Percentiles rank a stretch among this genome's conserved stretches.
These are phyloP conservation scores for Ceratocystis eucalypticola DNA, from an alignment of 2,329 filamentous ascomycete species.

Conservation along the genomic window DNA sequence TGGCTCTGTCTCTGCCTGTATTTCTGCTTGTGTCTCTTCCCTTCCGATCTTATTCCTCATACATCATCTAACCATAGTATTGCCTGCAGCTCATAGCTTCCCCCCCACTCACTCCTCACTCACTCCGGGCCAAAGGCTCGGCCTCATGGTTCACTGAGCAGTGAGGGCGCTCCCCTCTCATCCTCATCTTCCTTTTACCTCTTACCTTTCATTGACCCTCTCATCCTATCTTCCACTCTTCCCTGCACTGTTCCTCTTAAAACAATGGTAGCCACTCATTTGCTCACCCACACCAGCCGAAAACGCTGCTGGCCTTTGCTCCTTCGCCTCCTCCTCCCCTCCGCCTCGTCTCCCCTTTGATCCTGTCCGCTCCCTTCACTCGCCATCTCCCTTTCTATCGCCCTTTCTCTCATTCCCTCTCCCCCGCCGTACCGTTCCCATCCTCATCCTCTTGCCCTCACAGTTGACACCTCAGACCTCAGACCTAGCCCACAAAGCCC, in stretches of 20 bases:
- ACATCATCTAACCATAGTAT: too few species aligned
- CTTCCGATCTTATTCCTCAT: background rate
- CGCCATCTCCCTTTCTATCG: background rate
- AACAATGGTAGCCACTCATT: background rate
- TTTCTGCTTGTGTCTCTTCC: background rate
- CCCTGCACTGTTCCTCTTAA: background rate
- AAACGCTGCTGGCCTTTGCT: background rate
- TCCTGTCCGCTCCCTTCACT: background rate
- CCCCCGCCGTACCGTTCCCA: background rate
- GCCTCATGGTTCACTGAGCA: background rate
- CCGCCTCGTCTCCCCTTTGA: background rate
- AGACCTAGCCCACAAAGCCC: too few species aligned
- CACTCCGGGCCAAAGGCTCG: constrained; percentile 6
- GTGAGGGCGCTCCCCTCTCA: background rate
- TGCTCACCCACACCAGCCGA: background rate
- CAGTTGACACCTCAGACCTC: background rate
- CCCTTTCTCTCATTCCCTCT: background rate
- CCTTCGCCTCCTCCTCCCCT: background rate
- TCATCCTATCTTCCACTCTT: background rate
- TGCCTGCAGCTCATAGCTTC: too few species aligned
- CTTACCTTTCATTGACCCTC: background rate
- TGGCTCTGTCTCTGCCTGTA: background rate
- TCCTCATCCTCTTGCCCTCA: background rate
- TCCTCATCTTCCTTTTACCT: background rate
- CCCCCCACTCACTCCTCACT: background rate